Percentiles rank a stretch among this genome's conserved stretches.
Conservation (phyloP, 2,329 filamentous ascomycete genomes). For the Aureobasidium sp. region DNA sequence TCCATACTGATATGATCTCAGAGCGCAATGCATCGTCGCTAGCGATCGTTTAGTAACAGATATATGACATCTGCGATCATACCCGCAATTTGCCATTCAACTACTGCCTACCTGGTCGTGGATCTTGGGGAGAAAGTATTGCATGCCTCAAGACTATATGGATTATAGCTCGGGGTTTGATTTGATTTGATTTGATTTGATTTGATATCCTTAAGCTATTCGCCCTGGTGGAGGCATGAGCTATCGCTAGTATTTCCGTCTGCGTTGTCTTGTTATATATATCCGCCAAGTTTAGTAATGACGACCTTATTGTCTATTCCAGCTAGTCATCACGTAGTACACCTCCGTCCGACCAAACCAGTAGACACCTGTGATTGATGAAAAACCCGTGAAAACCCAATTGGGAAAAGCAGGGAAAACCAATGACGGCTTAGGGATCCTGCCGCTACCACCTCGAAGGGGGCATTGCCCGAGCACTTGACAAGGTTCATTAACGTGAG, state of each 20-base stretch:
- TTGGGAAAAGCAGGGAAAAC: constrained; percentile 3
- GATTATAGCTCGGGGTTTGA: too few relatives aligned
- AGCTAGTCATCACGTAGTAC: constrained; percentile 7
- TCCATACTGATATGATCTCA: too few relatives aligned
- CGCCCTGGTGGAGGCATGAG: neutral
- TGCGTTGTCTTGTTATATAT: constrained; percentile 1
- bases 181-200: too few relatives aligned
- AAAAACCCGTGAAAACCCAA: constrained; percentile 1
- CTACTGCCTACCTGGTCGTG: too few relatives aligned
- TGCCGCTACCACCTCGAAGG: constrained; percentile 1
- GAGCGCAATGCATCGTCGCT: too few relatives aligned
- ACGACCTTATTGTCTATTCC: neutral
- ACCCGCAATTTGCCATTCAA: too few relatives aligned
- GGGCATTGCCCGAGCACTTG: constrained; percentile 2
- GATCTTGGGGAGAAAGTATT: too few relatives aligned
- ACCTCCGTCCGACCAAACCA: constrained; percentile 3
- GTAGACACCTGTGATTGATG: constrained; percentile 1
- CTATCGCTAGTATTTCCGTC: constrained; percentile 3
- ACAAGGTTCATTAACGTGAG: constrained; percentile 17
- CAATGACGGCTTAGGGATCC: neutral
- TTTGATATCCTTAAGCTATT: constrained; percentile 6
- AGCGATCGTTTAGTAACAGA: too few relatives aligned
- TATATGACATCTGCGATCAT: too few relatives aligned
- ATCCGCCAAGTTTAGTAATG: constrained; percentile 4
- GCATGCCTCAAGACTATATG: too few relatives aligned